Base-by-base conservation (phyloP, 257 asterid genomes). In the Fraxinus pennsylvanica region DNA sequence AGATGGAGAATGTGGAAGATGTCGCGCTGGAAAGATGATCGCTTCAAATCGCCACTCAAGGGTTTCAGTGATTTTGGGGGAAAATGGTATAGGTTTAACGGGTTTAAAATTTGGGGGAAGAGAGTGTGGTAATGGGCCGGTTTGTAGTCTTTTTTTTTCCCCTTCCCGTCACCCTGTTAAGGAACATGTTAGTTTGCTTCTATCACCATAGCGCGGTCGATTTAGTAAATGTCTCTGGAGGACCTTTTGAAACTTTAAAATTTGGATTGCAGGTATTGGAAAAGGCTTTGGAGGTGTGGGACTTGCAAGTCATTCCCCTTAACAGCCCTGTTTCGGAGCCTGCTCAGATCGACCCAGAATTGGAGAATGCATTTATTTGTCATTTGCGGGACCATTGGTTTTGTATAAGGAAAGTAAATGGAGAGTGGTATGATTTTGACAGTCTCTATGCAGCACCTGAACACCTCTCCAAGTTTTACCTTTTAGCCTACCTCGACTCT, bases 381-480 rank as follows among this genome's bases (percentile, higher is more conserved):
- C 91, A 96, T 78, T 84, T 96, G 86, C 94, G 89, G 85, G 89
- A 91, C 84, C 99, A 96, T 68, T 96, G 99, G 98, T 96, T 93
- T 80, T 96, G 99, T 68, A 90, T 96, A 61, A 81, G 99, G 78
- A 96, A 92, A 89, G 98, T 93, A 41, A 92, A 92, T 63, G 97
- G 97, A 61, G 99, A 95, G 79, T 87, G 90, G 90, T 87, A 87
- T 68, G 84, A 87, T 73, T 87, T 87, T 61, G 82, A 87, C 68
- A 87, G 90, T 71, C 86, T 87, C 8, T 84, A 84, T 52, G 85
- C 88, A 1, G 90, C 90, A 21, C 99, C 99, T 0, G 93, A 96
- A 86, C 98, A 96, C 92, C 96, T 96, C 72, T 96, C 99, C 32
- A 93, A 87, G 85, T 93, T 96, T 72, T 96, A 96, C 92, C 98